These are phyloP conservation scores for Hypoxylon subgilvum DNA, from an alignment of 495 filamentous ascomycete species.

Conservation along the genomic window DNA sequence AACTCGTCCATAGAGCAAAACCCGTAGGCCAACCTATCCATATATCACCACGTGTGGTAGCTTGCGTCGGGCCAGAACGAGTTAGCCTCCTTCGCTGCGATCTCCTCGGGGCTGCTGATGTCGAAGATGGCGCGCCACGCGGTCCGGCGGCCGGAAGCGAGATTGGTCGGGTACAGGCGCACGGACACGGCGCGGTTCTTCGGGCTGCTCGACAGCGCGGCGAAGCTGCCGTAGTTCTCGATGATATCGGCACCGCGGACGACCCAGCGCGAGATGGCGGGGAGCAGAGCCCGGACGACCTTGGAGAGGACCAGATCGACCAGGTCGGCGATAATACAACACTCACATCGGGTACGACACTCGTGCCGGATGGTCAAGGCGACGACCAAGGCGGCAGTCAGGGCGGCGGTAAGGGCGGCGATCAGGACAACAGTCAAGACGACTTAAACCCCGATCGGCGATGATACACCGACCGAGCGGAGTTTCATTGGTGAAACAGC, in stretches of 20 bases:
- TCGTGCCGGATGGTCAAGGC: no score
- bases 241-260: constrained; percentile 17
- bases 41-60: constrained; percentile 15
- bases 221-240: constrained; percentile 9
- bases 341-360: no score
- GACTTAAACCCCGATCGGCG: no score
- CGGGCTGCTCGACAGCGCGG: background rate
- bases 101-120: constrained; percentile 11
- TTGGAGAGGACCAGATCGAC: no score
- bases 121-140: constrained; percentile 21
- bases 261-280: background rate
- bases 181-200: background rate
- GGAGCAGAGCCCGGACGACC: no score
- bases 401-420: no score
- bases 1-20: constrained; percentile 23
- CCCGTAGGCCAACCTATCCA: constrained; percentile 23
- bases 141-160: constrained; percentile 5
- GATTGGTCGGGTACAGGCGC: constrained; percentile 23
- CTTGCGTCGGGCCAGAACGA: constrained; percentile 57
- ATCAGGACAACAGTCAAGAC: no score
- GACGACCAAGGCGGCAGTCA: no score
- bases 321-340: no score
- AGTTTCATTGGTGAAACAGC: no score
- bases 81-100: constrained; percentile 41
- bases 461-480: no score